These are phyloP conservation scores for Elsinoe perseae DNA, from an alignment of 2,329 filamentous ascomycete genomes.

Conservation along the genomic window DNA sequence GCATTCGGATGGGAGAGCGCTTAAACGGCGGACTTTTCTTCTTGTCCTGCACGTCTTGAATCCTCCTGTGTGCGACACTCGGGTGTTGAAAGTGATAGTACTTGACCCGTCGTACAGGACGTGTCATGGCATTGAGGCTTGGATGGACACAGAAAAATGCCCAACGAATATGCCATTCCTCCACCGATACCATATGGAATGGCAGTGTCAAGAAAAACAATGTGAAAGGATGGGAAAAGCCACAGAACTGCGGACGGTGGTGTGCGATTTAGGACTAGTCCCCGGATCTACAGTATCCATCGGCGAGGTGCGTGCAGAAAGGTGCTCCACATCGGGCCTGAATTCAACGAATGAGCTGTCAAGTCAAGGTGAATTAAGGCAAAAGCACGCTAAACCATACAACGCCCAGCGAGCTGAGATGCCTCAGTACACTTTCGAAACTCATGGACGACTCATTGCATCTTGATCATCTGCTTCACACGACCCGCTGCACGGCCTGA, in stretches of 20 bases:
- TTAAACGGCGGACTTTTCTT: neutral
- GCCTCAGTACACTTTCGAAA: constrained; percentile 2
- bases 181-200: too few relatives aligned
- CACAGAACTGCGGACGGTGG: neutral
- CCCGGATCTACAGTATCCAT: neutral
- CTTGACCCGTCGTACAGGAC: neutral
- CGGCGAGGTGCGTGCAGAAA: neutral
- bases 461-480: constrained; percentile 13
- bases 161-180: too few relatives aligned
- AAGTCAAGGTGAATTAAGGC: neutral
- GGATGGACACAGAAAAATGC: neutral
- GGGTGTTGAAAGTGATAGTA: neutral
- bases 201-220: neutral
- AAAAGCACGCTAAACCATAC: neutral
- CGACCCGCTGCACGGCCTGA: constrained; percentile 14
- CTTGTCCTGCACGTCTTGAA: neutral
- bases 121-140: neutral
- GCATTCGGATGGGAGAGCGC: neutral
- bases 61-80: neutral
- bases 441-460: neutral
- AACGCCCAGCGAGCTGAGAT: constrained; percentile 5
- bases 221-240: neutral
- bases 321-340: neutral
- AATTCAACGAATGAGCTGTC: neutral
- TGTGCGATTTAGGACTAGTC: neutral